phyloP scores from a whole-genome alignment of 1,284 basidiomycete genomes.

The Sanghuangporus baumii region DNA sequence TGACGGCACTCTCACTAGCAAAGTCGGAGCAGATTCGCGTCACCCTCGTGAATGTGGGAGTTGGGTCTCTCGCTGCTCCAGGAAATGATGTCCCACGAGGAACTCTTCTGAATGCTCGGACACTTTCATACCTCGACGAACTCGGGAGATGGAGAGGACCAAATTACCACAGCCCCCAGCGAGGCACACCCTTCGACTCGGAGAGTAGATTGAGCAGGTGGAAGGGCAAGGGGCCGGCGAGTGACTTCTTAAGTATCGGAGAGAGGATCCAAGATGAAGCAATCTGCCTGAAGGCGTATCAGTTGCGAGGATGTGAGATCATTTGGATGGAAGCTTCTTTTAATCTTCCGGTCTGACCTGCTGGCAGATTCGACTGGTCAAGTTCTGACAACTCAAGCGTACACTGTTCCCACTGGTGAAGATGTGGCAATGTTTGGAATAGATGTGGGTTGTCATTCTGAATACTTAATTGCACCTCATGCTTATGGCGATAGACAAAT shows the following conservation, averaged over 20 bases:
- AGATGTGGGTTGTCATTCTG: not conserved
- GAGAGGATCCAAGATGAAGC: not conserved
- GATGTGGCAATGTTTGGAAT: not conserved
- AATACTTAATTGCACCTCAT: not conserved
- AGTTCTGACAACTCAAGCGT: not conserved
- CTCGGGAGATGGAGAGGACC: not conserved
- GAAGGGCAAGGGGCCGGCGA: not conserved
- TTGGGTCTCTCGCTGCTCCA: not conserved
- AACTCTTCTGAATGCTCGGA: not conserved
- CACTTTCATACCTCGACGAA: not conserved
- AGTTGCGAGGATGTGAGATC: not conserved
- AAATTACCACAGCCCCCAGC: not conserved
- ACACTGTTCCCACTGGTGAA: not conserved
- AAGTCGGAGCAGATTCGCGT: not conserved
- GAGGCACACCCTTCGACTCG: not conserved
- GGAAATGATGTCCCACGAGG: not conserved
- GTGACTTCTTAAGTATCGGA: not conserved
- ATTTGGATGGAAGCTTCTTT: not conserved
- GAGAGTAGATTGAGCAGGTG: not conserved
- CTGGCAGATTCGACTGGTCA: not conserved
- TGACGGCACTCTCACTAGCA: conserved; percentile 3
- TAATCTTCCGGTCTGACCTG: not conserved
- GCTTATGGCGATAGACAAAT: not conserved
- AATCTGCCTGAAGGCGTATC: not conserved
- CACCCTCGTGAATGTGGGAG: conserved; percentile 3